phyloP scores from a whole-genome alignment of 331 rosid genomes.

The Quercus tomentella region DNA sequence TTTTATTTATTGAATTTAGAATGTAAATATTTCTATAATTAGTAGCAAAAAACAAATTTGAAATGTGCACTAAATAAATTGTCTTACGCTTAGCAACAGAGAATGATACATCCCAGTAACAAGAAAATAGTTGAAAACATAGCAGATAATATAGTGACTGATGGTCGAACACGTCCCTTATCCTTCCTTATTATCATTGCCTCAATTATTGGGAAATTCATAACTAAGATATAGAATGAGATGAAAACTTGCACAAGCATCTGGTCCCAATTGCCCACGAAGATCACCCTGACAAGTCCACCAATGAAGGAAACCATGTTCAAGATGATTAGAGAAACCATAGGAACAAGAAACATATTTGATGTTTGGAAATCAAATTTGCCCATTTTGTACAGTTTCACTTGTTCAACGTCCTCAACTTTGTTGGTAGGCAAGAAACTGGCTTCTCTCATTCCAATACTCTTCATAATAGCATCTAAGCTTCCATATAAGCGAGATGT shows the following conservation, averaged over 20 bases:
- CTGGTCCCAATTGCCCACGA: constrained; percentile 17
- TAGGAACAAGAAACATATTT: constrained; percentile 22
- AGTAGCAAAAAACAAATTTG: too few species aligned
- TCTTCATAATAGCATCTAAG: constrained; percentile 32
- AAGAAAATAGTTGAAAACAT: not conserved
- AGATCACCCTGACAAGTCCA: constrained; percentile 15
- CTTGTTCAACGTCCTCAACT: constrained; percentile 2
- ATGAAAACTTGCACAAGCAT: constrained; percentile 24
- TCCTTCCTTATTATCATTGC: constrained; percentile 34
- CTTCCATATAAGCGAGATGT: constrained; percentile 23
- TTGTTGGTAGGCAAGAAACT: constrained; percentile 29
- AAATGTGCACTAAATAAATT: too few species aligned
- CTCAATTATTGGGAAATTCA: constrained; percentile 23
- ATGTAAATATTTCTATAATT: too few species aligned
- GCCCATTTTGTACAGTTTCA: constrained; percentile 16
- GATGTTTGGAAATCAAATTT: constrained; percentile 23
- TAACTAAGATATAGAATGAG: constrained; percentile 5
- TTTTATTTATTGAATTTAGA: too few species aligned
- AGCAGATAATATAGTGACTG: constrained; percentile 11
- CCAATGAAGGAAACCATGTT: constrained; percentile 11
- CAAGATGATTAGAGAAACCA: constrained; percentile 10
- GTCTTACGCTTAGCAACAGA: not conserved
- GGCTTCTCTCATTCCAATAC: constrained; percentile 29
- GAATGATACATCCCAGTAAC: not conserved
- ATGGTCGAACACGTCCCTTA: constrained; percentile 14